A percentile compares a stretch with the other conserved stretches of the same genome.
Conservation (phyloP, 2,329 filamentous ascomycete species). For the Fusarium udum region DNA sequence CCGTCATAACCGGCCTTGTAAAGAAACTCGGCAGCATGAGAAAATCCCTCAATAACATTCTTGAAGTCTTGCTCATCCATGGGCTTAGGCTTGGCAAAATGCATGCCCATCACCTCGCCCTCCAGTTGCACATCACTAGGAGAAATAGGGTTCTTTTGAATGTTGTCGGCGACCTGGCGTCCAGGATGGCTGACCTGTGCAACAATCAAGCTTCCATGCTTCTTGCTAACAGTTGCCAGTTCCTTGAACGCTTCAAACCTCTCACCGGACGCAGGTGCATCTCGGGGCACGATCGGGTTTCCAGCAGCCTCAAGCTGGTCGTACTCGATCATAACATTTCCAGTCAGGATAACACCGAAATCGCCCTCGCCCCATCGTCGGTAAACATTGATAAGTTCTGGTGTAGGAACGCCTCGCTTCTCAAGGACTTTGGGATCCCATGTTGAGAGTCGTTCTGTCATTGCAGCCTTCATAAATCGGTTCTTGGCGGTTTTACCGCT, state of each 20-base stretch:
- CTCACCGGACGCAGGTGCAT: constrained; percentile 60
- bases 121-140: constrained; percentile 51
- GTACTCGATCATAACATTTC: constrained; percentile 72
- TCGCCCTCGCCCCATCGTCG: constrained; percentile 67
- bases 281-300: constrained; percentile 67
- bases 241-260: constrained; percentile 70
- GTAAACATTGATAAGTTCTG: constrained; percentile 63
- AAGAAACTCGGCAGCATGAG: constrained; percentile 68
- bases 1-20: constrained; percentile 69
- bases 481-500: constrained; percentile 67
- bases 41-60: constrained; percentile 67
- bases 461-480: constrained; percentile 73
- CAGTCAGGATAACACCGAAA: constrained; percentile 66
- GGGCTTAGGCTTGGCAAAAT: constrained; percentile 59
- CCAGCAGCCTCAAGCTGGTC: constrained; percentile 66
- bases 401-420: constrained; percentile 56
- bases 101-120: constrained; percentile 37
- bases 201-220: constrained; percentile 67
- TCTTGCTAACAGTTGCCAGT: constrained; percentile 64
- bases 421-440: constrained; percentile 65
- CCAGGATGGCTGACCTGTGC: constrained; percentile 61
- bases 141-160: constrained; percentile 51
- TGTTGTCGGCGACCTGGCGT: constrained; percentile 55
- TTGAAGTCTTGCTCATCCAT: constrained; percentile 65
- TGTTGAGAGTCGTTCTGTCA: constrained; percentile 71